phyloP scores from a whole-genome alignment of 352 stramenopile genomes.

The Aphanomyces invadans region DNA sequence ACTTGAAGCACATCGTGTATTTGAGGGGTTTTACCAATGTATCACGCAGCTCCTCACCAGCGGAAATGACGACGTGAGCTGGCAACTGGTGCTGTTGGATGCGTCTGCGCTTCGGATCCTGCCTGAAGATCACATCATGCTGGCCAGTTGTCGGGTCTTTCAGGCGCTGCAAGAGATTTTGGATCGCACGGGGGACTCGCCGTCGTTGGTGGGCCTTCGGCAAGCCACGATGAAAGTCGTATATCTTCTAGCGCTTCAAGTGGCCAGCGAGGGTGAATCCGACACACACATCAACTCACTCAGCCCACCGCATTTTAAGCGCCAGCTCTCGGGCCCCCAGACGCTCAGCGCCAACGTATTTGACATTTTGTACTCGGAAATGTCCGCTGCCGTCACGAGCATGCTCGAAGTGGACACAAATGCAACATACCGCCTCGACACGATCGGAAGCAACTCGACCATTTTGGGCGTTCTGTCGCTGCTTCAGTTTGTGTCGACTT shows the following conservation, averaged over 20 bases:
- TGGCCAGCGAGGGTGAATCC: conserved; percentile 14
- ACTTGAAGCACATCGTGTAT: background rate
- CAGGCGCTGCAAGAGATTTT: conserved; percentile 19
- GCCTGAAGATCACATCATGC: conserved; percentile 14
- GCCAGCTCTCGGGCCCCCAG: conserved; percentile 17
- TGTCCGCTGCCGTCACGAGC: background rate
- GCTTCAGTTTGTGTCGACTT: conserved; percentile 19
- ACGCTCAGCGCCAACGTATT: conserved; percentile 17
- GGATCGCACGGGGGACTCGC: background rate
- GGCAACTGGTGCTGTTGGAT: conserved; percentile 19
- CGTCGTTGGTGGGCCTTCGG: background rate
- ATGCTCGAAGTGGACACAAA: conserved; percentile 1
- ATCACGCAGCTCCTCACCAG: background rate
- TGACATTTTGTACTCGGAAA: conserved; percentile 18
- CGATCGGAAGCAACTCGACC: background rate
- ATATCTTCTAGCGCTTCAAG: conserved; percentile 17
- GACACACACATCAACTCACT: background rate
- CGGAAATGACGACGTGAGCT: background rate
- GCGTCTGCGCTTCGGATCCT: conserved; percentile 10
- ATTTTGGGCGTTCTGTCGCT: conserved; percentile 17
- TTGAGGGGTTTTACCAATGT: conserved; percentile 16
- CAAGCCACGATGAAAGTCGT: conserved; percentile 23
- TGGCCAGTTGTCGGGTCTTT: conserved; percentile 8
- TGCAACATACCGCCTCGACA: conserved; percentile 5
- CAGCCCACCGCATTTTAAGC: conserved; percentile 17